Evolutionary conservation across 2,329 filamentous ascomycete genomes (phyloP).

Genomic region (Plectosphaerella sp.): DNA sequence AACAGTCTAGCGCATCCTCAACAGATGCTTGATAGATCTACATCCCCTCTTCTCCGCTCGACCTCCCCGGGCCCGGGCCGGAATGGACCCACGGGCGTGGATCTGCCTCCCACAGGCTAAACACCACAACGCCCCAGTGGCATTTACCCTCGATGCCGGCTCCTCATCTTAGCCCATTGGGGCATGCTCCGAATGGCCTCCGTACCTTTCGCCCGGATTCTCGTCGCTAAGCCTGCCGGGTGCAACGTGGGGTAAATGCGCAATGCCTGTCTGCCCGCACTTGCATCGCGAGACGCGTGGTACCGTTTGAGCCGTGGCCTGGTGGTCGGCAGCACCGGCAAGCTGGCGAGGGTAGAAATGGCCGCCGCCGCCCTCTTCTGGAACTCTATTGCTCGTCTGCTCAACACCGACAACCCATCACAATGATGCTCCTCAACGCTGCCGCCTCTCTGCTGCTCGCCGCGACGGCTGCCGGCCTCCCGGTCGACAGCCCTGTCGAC

Average conservation of each 20-base stretch:
- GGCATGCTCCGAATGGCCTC: not conserved
- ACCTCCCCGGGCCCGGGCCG: not conserved
- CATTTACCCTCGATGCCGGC: not conserved
- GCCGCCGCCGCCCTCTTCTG: not conserved
- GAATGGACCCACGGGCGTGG: not conserved
- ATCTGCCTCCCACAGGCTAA: not conserved
- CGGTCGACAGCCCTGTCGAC: constrained; percentile 29
- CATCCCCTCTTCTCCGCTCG: not conserved
- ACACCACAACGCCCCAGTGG: not conserved
- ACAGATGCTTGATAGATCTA: not conserved
- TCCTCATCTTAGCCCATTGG: not conserved
- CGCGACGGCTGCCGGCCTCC: constrained; percentile 21
- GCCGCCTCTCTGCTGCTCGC: constrained; percentile 19
- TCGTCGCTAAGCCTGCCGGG: not conserved
- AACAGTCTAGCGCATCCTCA: not conserved
- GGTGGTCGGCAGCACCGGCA: not conserved
- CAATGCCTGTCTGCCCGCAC: not conserved
- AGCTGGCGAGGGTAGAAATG: not conserved
- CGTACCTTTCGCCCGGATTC: not conserved
- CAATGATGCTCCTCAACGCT: constrained; percentile 20
- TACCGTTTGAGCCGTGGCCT: not conserved
- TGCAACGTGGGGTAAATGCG: not conserved
- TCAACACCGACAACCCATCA: not conserved
- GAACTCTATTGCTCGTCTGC: not conserved
- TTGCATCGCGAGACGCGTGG: not conserved